Conservation (phyloP, 345 rosid species). For the Lepidium didymum region DNA sequence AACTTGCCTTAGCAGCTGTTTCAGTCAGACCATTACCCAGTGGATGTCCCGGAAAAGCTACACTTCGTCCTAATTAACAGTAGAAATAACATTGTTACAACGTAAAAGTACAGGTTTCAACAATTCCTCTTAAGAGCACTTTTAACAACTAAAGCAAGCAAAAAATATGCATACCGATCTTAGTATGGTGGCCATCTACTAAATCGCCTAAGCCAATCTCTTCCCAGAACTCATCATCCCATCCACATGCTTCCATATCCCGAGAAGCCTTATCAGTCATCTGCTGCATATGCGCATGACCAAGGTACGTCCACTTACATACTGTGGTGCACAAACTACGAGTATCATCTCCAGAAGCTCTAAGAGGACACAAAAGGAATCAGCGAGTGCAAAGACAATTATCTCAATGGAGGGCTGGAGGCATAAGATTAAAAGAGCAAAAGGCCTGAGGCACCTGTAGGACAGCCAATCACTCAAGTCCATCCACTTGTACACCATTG, state of each 20-base stretch:
- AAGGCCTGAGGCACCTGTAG: conserved; percentile 44
- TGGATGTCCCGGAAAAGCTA: conserved; percentile 96
- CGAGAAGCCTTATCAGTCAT: conserved; percentile 66
- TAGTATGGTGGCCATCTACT: conserved; percentile 89
- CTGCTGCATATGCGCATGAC: conserved; percentile 97
- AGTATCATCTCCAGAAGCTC: conserved; percentile 97
- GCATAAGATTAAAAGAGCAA: not conserved
- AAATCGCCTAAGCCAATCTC: conserved; percentile 96
- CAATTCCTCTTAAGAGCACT: not conserved
- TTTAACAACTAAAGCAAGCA: not conserved
- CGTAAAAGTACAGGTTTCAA: not conserved
- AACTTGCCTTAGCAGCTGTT: conserved; percentile 85
- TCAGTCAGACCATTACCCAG: conserved; percentile 87
- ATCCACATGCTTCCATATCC: conserved; percentile 95
- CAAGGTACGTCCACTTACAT: conserved; percentile 99
- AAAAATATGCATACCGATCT: conserved; percentile 57
- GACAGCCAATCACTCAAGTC: conserved; percentile 99
- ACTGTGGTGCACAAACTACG: conserved; percentile 94
- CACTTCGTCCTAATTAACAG: conserved; percentile 67
- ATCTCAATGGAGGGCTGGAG: not conserved
- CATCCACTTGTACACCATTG: conserved; percentile 96
- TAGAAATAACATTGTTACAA: not conserved
- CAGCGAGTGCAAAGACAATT: not conserved
- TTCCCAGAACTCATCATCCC: conserved; percentile 99
- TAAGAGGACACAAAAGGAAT: conserved; percentile 19